Base-by-base conservation (phyloP, 2,329 filamentous ascomycete species). In the Cladorrhinum sp. region DNA sequence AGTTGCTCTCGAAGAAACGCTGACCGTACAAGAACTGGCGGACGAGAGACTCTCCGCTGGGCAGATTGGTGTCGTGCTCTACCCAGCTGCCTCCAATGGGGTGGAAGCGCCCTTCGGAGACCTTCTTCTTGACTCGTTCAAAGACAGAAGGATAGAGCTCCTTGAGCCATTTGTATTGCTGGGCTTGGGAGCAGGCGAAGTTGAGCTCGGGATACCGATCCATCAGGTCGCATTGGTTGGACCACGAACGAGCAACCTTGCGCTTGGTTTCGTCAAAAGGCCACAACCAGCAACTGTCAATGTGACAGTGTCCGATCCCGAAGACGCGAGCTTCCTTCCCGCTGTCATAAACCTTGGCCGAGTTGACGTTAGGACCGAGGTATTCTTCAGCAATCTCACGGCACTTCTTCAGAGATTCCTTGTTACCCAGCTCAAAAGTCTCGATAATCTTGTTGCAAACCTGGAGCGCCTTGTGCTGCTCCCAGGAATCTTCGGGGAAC, bases 221-320 rank as follows among this genome's bases (percentile, higher is more conserved):
- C 83, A 99, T 92, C 69, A 99, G 79, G 70, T 96, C 89, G 75
- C 93, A 96, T 74, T 99, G 95, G 73, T 92, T 98, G 1, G 92
- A 94, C 95, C 95, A 99, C 9, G 93, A 97, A 51, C 95, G 86
- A 20, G 89, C 93, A 28, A 98, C 89, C 79, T 99, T 99, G 70
- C 95, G 90, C 78, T 96, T 97, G 0, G 95, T 98, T 79, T 99
- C 95, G 9, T 90, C 95, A 85, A 92, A 99, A 0, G 95, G 95
- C 95, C 95, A 99, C 36, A 99, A 82, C 95, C 95, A 99, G 76
- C 94, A 97, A 26, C 90, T 96, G 76, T 98, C 95, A 67, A 99
- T 99, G 75, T 99, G 95, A 69, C 95, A 99, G 74, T 99, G 92
- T 0, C 95, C 95, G 66, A 98, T 94, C 36, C 87, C 94, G 68